These are phyloP conservation scores for Populus hybrid DNA, from an alignment of 441 rosid species.

Conservation along the genomic window DNA sequence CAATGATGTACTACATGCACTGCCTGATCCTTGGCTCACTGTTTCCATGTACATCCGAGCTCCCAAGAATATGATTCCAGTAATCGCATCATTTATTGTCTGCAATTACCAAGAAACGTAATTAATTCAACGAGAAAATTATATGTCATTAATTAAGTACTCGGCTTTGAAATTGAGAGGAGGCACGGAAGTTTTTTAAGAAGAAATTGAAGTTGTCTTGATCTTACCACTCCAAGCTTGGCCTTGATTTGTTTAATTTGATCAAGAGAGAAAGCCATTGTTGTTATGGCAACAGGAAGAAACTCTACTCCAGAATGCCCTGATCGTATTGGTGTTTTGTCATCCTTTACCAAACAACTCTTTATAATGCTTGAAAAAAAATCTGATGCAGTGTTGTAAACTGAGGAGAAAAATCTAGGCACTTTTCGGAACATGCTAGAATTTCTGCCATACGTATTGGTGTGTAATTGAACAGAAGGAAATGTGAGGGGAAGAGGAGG, in stretches of 20 bases:
- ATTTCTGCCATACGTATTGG: background rate
- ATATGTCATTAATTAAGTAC: background rate
- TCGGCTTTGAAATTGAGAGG: background rate
- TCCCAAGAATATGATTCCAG: slow-evolving; percentile 43
- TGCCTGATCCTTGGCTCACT: slow-evolving; percentile 3
- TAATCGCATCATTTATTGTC: slow-evolving; percentile 49
- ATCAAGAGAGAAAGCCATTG: slow-evolving; percentile 7
- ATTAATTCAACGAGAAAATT: background rate
- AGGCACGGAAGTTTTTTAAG: background rate
- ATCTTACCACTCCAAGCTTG: slow-evolving; percentile 42
- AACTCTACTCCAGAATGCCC: slow-evolving; percentile 32
- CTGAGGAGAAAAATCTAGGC: background rate
- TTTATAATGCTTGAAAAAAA: background rate
- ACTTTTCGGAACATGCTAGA: background rate
- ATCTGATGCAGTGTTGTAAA: background rate
- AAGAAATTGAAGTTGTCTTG: background rate
- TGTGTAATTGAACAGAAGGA: slow-evolving; percentile 20
- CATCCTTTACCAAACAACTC: slow-evolving; percentile 39
- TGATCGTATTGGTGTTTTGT: slow-evolving; percentile 28
- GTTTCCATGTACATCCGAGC: slow-evolving; percentile 42
- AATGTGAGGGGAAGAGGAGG: slow-evolving; percentile 35
- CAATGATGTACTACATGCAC: slow-evolving; percentile 28
- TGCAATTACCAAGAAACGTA: slow-evolving; percentile 8
- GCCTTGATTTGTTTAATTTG: slow-evolving; percentile 39
- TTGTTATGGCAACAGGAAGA: slow-evolving; percentile 27